Percentiles rank a stretch among this genome's conserved stretches.
phyloP scores from a whole-genome alignment of 495 filamentous ascomycete species.

The Tuber brumale region DNA sequence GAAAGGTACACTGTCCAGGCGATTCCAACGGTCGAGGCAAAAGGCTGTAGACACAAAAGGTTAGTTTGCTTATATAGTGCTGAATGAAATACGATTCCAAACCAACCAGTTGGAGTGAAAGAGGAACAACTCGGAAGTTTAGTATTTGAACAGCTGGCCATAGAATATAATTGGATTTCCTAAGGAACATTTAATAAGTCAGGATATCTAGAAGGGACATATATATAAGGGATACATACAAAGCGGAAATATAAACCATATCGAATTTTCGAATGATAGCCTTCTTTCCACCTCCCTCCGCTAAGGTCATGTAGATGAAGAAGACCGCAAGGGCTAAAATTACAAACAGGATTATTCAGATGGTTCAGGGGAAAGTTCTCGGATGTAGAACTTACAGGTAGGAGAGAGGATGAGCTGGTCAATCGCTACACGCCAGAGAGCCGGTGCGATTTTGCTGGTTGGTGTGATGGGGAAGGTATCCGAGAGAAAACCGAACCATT shows the following conservation, averaged over 20 bases:
- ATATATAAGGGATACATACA: constrained; percentile 49
- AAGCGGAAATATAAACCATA: constrained; percentile 84
- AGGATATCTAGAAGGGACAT: neutral
- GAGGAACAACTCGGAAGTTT: constrained; percentile 89
- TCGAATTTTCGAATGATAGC: constrained; percentile 78
- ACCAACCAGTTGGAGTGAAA: constrained; percentile 93
- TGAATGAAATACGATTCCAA: constrained; percentile 5
- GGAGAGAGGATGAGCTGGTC: constrained; percentile 94
- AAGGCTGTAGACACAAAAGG: constrained; percentile 56
- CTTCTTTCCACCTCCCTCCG: constrained; percentile 81
- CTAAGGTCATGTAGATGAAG: constrained; percentile 94
- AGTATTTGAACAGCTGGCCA: constrained; percentile 95
- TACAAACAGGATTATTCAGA: constrained; percentile 1
- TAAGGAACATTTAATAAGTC: constrained; percentile 8
- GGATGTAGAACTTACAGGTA: constrained; percentile 53
- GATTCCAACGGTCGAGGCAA: constrained; percentile 93
- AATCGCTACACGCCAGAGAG: constrained; percentile 78
- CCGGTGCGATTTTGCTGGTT: constrained; percentile 60
- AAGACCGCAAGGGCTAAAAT: constrained; percentile 69
- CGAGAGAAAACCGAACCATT: constrained; percentile 86
- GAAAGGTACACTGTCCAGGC: constrained; percentile 99
- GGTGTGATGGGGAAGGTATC: constrained; percentile 77
- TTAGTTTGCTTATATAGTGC: neutral
- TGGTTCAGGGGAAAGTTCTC: neutral
- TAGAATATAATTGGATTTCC: constrained; percentile 85